A percentile compares a stretch with the other conserved stretches of the same genome.
phyloP scores from a whole-genome alignment of 2,329 filamentous ascomycete genomes.

The Penicillium sp. region DNA sequence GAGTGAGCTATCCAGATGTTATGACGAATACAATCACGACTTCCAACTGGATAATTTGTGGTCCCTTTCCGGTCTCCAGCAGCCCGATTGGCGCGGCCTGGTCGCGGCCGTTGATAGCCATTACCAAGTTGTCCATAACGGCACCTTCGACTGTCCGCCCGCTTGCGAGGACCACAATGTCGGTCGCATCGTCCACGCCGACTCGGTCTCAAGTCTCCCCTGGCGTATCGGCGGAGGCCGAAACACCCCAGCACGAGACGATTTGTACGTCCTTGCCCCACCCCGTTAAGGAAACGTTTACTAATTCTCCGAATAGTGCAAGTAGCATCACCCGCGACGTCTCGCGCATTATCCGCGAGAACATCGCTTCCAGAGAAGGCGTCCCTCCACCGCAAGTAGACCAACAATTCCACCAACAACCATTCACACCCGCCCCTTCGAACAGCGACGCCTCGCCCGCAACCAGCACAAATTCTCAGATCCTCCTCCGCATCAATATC shows the following conservation, averaged over 20 bases:
- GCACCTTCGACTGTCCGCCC: conserved; percentile 30
- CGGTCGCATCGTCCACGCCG: conserved; percentile 36
- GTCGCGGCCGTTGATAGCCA: conserved; percentile 47
- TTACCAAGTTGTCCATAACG: conserved; percentile 41
- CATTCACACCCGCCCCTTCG: not conserved
- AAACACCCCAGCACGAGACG: conserved; percentile 33
- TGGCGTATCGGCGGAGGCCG: conserved; percentile 39
- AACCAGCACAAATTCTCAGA: conserved; percentile 16
- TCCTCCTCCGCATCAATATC: conserved; percentile 39
- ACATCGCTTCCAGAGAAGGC: conserved; percentile 26
- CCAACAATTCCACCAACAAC: conserved; percentile 1
- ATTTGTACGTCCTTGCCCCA: conserved; percentile 36
- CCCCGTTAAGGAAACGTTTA: not conserved
- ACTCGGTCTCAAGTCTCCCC: conserved; percentile 28
- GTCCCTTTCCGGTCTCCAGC: conserved; percentile 41
- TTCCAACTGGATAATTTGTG: conserved; percentile 43
- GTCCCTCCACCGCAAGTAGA: conserved; percentile 1
- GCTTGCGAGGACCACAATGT: conserved; percentile 37
- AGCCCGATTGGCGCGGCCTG: conserved; percentile 43
- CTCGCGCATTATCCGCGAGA: conserved; percentile 42
- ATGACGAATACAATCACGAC: conserved; percentile 40
- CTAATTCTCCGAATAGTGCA: conserved; percentile 35
- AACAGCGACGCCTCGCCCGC: not conserved
- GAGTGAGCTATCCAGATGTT: conserved; percentile 35
- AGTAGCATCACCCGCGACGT: conserved; percentile 43